Evolutionary conservation across 1,139 yeast genomes (phyloP), one percentile per base, ranked within the genome.

Genomic region (Waltiozyma sp.): DNA sequence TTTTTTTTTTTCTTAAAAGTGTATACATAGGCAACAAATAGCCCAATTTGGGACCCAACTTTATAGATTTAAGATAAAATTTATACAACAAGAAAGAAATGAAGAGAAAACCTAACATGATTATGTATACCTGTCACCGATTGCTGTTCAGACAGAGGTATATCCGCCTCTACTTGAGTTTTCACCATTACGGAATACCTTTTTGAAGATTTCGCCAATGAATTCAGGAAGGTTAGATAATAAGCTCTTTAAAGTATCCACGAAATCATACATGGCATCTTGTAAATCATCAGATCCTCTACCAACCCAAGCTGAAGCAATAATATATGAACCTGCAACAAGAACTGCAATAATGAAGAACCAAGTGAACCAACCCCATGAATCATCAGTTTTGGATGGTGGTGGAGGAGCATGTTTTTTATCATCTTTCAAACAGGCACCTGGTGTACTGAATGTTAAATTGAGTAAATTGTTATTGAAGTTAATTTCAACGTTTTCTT

Each of bases 311-410:
- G 95, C 89, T 16, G 85, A 83, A 19, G 83, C 85, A 45, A 83
- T 72, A 36, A 87, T 75, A 58, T 85, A 87, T 43, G 75, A 75
- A 44, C 89, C 77, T 52, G 84, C 70, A 47, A 76, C 75, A 39
- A 88, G 63, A 13, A 85, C 78, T 52, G 80, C 67, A 54, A 82
- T 74, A 53, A 83, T 71, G 53, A 83, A 71, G 7, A 81, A 62
- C 86, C 88, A 81, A 2, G 86, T 77, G 56, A 82, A 80, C 80
- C 86, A 80, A 40, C 83, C 87, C 85, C 83, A 77, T 33, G 77
- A 77, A 57, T 51, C 72, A 41, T 68, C 71, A 51, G 41, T 62
- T 28, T 48, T 44, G 34, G 44, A 28, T 13, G 47, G 42, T 8
- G 44, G 44, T 34, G 43, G 40, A n/a, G 47, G 49, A 21, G 45